These are phyloP conservation scores for Lagenidium sp. DNA, from an alignment of 352 stramenopile species.

Conservation along the genomic window DNA sequence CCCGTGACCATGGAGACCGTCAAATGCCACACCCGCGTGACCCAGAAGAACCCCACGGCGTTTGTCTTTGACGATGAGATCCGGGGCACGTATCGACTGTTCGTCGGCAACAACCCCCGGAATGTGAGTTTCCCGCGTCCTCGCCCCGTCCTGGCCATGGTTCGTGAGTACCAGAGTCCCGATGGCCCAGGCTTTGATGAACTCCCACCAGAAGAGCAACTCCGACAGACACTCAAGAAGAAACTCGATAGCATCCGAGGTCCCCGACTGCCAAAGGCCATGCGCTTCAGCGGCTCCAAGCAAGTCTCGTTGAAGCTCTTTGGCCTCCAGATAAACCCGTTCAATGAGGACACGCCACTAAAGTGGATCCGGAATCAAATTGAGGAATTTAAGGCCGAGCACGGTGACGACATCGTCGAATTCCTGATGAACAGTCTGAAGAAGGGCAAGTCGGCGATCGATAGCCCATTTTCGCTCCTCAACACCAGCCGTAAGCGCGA, in stretches of 20 bases:
- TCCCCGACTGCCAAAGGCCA: constrained; percentile 37
- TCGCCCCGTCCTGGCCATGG: too few relatives aligned
- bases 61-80: constrained; percentile 28
- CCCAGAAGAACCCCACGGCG: constrained; percentile 14
- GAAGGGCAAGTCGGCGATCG: too few relatives aligned
- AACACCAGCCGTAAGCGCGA: too few relatives aligned
- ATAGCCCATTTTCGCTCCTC: too few relatives aligned
- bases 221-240: constrained; percentile 37
- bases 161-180: too few relatives aligned
- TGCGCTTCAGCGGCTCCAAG: constrained; percentile 46
- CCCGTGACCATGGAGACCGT: constrained; percentile 26
- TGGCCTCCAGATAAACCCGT: constrained; percentile 35
- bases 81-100: constrained; percentile 43
- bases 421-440: constrained; percentile 32
- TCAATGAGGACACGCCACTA: constrained; percentile 62
- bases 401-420: constrained; percentile 47
- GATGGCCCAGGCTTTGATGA: constrained; percentile 8
- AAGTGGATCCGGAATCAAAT: constrained; percentile 43
- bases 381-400: constrained; percentile 35
- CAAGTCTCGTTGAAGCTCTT: constrained; percentile 41
- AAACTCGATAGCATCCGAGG: constrained; percentile 50
- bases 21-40: constrained; percentile 25
- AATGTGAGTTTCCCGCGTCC: constrained; percentile 21
- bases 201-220: constrained; percentile 15
- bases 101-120: constrained; percentile 55